Conservation (phyloP, 2,329 filamentous ascomycete species). For the Claviceps digitariae region DNA sequence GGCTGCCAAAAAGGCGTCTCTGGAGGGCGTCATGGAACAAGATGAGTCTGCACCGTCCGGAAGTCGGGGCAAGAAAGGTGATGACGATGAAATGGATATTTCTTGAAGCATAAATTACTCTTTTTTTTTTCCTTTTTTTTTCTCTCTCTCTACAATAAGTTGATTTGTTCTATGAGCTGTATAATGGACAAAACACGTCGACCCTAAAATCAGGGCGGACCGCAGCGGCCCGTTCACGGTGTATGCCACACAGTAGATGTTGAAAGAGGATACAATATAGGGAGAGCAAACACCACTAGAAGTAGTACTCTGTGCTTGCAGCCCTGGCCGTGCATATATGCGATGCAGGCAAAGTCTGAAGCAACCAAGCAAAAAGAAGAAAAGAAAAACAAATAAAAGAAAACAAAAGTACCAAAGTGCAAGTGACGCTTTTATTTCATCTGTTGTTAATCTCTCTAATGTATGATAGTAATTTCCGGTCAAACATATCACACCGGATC, state of each 20-base stretch:
- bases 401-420: neutral
- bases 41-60: constrained; percentile 46
- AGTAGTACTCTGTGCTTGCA: neutral
- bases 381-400: too few relatives aligned
- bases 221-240: neutral
- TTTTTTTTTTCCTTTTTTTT: neutral
- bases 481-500: constrained; percentile 87
- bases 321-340: neutral
- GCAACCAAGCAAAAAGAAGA: too few relatives aligned
- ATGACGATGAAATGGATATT: constrained; percentile 77
- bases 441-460: constrained; percentile 58
- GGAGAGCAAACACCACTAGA: neutral
- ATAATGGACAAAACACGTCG: constrained; percentile 4
- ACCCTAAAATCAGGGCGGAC: neutral
- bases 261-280: neutral
- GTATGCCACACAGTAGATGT: neutral
- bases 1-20: constrained; percentile 56
- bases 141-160: neutral
- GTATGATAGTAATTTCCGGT: constrained; percentile 70
- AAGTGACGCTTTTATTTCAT: constrained; percentile 12
- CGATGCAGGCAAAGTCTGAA: neutral
- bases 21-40: constrained; percentile 75
- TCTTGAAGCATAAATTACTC: constrained; percentile 31
- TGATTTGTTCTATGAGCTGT: constrained; percentile 20
- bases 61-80: constrained; percentile 24